phyloP scores from a whole-genome alignment of 176 grass and related monocot species.

The Zoysia pacifica region DNA sequence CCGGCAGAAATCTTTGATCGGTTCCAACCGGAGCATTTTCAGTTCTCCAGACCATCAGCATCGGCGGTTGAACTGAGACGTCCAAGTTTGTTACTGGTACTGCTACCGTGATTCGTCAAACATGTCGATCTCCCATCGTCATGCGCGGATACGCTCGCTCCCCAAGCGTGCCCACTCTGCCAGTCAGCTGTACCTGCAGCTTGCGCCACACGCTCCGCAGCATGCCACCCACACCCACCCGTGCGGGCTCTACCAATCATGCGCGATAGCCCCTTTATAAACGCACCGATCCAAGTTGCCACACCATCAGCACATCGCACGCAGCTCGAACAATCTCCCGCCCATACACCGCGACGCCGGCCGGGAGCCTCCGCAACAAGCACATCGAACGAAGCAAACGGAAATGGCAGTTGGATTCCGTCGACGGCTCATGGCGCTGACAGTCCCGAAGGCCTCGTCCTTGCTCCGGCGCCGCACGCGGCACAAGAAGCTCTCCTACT shows the following conservation, averaged over 20 bases:
- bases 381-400: not conserved
- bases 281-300: constrained; percentile 17
- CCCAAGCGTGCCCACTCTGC: constrained; percentile 21
- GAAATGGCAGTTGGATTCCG: constrained; percentile 51
- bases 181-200: not conserved
- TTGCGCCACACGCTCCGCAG: constrained; percentile 13
- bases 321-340: not conserved
- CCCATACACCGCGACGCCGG: not conserved
- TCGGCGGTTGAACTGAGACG: not conserved
- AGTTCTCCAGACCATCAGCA: no score
- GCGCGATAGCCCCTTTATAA: constrained; percentile 32
- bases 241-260: constrained; percentile 44
- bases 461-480: constrained; percentile 30
- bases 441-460: constrained; percentile 21
- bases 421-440: constrained; percentile 30
- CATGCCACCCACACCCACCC: not conserved
- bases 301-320: not conserved
- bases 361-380: not conserved
- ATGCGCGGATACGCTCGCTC: not conserved
- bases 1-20: no score
- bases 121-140: not conserved
- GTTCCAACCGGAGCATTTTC: no score
- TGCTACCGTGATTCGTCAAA: not conserved
- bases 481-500: constrained; percentile 52
- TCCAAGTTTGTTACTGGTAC: not conserved